phyloP scores from a whole-genome alignment of 352 stramenopile species.

The Phytophthora macrochlamydospora region DNA sequence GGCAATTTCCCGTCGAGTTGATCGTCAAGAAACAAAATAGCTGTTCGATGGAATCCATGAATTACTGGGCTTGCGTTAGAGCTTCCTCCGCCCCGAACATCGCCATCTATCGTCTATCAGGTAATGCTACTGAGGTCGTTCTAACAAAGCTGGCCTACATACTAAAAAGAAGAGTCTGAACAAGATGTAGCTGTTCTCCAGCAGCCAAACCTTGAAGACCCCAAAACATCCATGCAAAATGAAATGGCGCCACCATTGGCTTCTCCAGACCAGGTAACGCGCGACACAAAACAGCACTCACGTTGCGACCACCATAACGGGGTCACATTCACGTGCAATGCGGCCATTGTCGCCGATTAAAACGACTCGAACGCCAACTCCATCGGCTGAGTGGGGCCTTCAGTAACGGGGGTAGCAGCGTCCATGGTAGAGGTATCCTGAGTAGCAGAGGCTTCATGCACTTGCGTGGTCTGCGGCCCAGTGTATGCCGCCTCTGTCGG shows the following conservation, averaged over 20 bases:
- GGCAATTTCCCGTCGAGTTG: background rate
- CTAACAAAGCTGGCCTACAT: constrained; percentile 17
- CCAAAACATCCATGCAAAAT: constrained; percentile 20
- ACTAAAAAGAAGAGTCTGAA: constrained; percentile 7
- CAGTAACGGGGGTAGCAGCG: background rate
- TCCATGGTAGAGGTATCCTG: no score
- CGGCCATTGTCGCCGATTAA: background rate
- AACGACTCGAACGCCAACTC: background rate
- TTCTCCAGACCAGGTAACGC: background rate
- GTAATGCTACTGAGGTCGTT: constrained; percentile 7
- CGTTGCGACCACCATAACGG: background rate
- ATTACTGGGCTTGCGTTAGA: constrained; percentile 9
- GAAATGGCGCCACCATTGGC: background rate
- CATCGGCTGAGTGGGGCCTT: background rate
- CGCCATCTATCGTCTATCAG: constrained; percentile 18
- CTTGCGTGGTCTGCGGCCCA: background rate
- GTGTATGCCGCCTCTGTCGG: background rate
- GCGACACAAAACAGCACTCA: background rate
- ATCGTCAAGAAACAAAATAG: background rate
- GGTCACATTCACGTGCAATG: background rate
- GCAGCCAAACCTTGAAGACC: background rate
- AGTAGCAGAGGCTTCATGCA: no score
- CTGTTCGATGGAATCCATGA: constrained; percentile 6
- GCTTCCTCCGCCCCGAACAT: constrained; percentile 12
- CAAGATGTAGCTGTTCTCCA: constrained; percentile 7